phyloP scores from a whole-genome alignment of 1,139 yeast genomes.

The Spencermartinsiella ligniputridi region DNA sequence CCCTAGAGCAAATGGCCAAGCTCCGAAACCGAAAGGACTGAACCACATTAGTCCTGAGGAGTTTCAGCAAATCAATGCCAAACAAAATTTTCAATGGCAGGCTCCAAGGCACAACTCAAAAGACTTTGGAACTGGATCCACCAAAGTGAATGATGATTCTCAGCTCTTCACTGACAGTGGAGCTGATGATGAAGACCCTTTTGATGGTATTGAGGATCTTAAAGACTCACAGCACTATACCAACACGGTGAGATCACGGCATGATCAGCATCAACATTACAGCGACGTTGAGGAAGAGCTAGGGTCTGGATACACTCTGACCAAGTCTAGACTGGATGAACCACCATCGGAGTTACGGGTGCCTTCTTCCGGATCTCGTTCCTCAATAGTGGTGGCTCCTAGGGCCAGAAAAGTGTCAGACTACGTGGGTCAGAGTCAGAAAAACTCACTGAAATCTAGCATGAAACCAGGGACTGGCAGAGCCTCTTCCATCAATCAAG shows the following conservation, averaged over 20 bases:
- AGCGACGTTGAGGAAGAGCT: not conserved
- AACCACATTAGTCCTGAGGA: constrained; percentile 23
- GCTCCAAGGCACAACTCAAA: constrained; percentile 4
- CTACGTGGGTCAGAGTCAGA: not conserved
- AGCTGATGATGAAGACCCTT: constrained; percentile 19
- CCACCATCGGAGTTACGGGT: not conserved
- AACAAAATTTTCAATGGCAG: not conserved
- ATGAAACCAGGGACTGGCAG: too few relatives aligned
- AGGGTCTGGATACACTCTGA: not conserved
- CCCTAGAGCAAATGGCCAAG: too few relatives aligned
- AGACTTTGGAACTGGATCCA: constrained; percentile 22
- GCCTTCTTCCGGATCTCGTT: not conserved
- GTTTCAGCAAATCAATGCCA: constrained; percentile 9
- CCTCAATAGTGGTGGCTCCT: not conserved
- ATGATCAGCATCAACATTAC: not conserved
- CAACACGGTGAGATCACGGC: not conserved
- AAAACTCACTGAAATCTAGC: too few relatives aligned
- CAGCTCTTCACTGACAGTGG: constrained; percentile 2
- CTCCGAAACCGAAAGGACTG: constrained; percentile 11
- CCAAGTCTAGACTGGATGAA: constrained; percentile 1
- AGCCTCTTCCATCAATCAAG: too few relatives aligned
- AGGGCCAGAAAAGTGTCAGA: constrained; percentile 4
- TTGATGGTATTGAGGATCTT: constrained; percentile 30
- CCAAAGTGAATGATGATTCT: constrained; percentile 17
- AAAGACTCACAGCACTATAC: constrained; percentile 2